These are phyloP conservation scores for Saturnispora besseyi DNA, from an alignment of 805 yeast species.

Conservation along the genomic window DNA sequence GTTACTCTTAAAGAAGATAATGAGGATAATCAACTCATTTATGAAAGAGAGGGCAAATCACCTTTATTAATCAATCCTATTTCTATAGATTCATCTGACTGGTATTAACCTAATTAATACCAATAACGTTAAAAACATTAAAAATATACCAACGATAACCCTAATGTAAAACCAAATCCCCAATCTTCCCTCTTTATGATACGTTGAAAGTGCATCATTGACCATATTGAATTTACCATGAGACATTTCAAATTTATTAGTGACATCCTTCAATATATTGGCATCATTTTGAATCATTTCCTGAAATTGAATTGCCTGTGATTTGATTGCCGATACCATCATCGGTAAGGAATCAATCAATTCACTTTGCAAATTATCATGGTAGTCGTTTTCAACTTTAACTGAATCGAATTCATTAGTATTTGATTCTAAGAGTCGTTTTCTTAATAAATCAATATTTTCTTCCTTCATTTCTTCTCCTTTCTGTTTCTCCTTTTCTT, in stretches of 20 bases:
- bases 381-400: constrained; percentile 23
- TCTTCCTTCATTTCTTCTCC: constrained; percentile 17
- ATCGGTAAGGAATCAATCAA: constrained; percentile 25
- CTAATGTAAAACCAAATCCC: constrained; percentile 28
- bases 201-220: constrained; percentile 21
- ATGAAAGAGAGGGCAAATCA: constrained; percentile 2
- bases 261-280: constrained; percentile 25
- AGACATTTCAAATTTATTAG: constrained; percentile 27
- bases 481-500: not conserved
- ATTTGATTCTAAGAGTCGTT: constrained; percentile 21
- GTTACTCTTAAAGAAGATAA: constrained; percentile 14
- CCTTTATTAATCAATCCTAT: constrained; percentile 1
- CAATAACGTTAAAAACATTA: constrained; percentile 21
- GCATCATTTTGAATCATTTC: constrained; percentile 27
- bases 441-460: constrained; percentile 19
- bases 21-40: not conserved
- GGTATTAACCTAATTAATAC: constrained; percentile 26
- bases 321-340: constrained; percentile 24
- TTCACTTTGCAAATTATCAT: constrained; percentile 28
- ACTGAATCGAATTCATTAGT: constrained; percentile 22
- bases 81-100: constrained; percentile 21
- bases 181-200: constrained; percentile 27
- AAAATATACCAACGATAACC: constrained; percentile 17
- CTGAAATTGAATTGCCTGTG: constrained; percentile 28
- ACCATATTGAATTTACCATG: constrained; percentile 23